A percentile compares a stretch with the other conserved stretches of the same genome.
phyloP scores from a whole-genome alignment of 805 yeast genomes.

The Barnettozyma pratensis region DNA sequence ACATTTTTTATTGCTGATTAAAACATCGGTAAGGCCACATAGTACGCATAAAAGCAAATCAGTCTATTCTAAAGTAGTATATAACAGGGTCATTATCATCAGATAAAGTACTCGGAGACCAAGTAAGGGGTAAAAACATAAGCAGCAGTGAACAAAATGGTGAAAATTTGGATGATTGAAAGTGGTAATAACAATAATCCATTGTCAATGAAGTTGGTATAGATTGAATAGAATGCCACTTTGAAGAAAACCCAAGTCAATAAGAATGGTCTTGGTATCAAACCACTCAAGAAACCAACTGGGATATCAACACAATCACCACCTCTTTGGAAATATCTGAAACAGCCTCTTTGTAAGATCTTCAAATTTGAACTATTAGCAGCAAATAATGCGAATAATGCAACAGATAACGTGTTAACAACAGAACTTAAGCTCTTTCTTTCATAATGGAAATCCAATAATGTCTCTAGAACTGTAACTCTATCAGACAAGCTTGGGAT shows the following conservation, averaged over 20 bases:
- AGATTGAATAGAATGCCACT: conserved; percentile 83
- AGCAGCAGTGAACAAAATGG: conserved; percentile 68
- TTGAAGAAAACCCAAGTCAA: conserved; percentile 83
- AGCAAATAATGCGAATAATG: conserved; percentile 84
- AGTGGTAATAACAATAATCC: conserved; percentile 67
- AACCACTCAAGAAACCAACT: conserved; percentile 76
- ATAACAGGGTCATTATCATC: not conserved
- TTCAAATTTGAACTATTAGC: conserved; percentile 66
- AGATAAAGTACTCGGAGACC: conserved; percentile 20
- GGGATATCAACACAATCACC: conserved; percentile 79
- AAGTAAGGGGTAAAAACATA: conserved; percentile 77
- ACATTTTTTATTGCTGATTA: conserved; percentile 4
- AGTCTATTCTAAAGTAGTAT: not conserved
- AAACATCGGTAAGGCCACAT: conserved; percentile 1
- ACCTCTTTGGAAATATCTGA: conserved; percentile 77
- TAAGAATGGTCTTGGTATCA: conserved; percentile 66
- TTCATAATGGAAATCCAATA: conserved; percentile 66
- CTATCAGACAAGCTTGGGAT: conserved; percentile 56
- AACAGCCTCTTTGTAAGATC: conserved; percentile 83
- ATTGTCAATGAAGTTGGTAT: conserved; percentile 55
- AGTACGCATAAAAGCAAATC: no score
- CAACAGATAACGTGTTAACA: conserved; percentile 84
- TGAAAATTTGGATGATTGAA: conserved; percentile 65
- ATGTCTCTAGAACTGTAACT: conserved; percentile 46
- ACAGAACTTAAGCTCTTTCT: conserved; percentile 80